Percentiles rank a stretch among this genome's conserved stretches.
These are phyloP conservation scores for Nissolia schottii DNA, from an alignment of 306 rosid species.

Conservation along the genomic window DNA sequence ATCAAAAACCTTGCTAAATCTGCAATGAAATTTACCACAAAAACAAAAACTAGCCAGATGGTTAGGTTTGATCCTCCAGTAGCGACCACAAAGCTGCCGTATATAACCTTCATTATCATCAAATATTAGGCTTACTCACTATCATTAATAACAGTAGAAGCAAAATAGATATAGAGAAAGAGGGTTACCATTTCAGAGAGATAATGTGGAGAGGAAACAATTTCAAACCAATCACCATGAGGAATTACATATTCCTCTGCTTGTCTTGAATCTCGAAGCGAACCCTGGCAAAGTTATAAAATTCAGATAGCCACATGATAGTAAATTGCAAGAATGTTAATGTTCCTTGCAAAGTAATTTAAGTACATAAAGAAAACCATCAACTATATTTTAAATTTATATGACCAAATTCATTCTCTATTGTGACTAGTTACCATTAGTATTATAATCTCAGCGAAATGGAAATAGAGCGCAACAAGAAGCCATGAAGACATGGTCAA, in stretches of 20 bases:
- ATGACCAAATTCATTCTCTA: neutral
- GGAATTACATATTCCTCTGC: constrained; percentile 71
- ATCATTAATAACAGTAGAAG: neutral
- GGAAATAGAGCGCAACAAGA: neutral
- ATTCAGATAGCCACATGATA: constrained; percentile 12
- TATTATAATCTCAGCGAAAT: neutral
- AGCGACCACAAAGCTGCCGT: constrained; percentile 69
- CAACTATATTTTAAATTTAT: neutral
- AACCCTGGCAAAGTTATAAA: constrained; percentile 58
- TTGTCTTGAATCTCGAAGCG: constrained; percentile 50
- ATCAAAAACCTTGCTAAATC: constrained; percentile 2
- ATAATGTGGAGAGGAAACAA: constrained; percentile 85
- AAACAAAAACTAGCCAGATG: constrained; percentile 70
- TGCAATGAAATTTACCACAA: constrained; percentile 56
- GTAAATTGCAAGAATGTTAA: neutral
- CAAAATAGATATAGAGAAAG: constrained; percentile 14
- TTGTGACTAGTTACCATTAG: neutral
- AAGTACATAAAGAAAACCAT: neutral
- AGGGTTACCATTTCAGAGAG: constrained; percentile 77
- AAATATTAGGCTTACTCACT: constrained; percentile 15
- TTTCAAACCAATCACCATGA: constrained; percentile 78
- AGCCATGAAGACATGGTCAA: neutral
- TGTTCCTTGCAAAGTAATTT: neutral
- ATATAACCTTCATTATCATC: constrained; percentile 57
- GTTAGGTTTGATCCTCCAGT: constrained; percentile 79